Percentiles rank a stretch among this genome's conserved stretches.
These are phyloP conservation scores for Globisporangium spinosum DNA, from an alignment of 352 stramenopile species.

Conservation along the genomic window DNA sequence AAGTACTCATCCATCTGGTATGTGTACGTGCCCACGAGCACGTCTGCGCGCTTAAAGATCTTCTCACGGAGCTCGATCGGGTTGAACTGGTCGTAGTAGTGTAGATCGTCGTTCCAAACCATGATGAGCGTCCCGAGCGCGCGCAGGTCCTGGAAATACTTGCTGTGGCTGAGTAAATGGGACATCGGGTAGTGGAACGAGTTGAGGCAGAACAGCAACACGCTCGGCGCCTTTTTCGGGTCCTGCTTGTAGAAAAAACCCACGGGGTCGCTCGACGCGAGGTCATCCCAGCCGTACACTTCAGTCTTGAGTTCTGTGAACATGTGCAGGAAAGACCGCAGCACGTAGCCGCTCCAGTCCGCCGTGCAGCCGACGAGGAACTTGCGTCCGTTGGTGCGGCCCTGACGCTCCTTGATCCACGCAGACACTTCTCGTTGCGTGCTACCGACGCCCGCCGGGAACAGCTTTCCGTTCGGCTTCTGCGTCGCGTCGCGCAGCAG, in stretches of 20 bases:
- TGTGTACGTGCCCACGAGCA: constrained; percentile 68
- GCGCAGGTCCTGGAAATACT: constrained; percentile 68
- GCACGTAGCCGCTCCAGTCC: constrained; percentile 59
- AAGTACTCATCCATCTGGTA: constrained; percentile 84
- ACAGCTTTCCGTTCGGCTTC: constrained; percentile 38
- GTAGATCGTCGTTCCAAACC: constrained; percentile 77
- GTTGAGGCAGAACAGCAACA: constrained; percentile 77
- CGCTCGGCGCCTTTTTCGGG: constrained; percentile 52
- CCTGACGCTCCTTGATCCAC: constrained; percentile 58
- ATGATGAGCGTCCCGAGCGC: constrained; percentile 62
- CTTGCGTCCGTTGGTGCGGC: constrained; percentile 69
- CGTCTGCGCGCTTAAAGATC: constrained; percentile 61
- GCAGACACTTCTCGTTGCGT: constrained; percentile 49
- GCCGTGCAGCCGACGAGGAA: constrained; percentile 62
- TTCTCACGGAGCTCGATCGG: constrained; percentile 50
- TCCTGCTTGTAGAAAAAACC: constrained; percentile 65
- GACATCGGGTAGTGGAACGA: constrained; percentile 66
- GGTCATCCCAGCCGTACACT: constrained; percentile 60
- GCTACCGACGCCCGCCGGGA: constrained; percentile 28
- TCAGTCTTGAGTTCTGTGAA: constrained; percentile 62
- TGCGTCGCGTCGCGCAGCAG: constrained; percentile 32
- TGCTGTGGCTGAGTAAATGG: constrained; percentile 53
- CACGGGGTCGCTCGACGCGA: constrained; percentile 50
- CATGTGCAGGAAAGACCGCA: constrained; percentile 60
- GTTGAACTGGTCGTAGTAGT: constrained; percentile 80